A percentile compares a stretch with the other conserved stretches of the same genome.
phyloP scores from a whole-genome alignment of 495 filamentous ascomycete genomes.

The Pyronema domesticum region DNA sequence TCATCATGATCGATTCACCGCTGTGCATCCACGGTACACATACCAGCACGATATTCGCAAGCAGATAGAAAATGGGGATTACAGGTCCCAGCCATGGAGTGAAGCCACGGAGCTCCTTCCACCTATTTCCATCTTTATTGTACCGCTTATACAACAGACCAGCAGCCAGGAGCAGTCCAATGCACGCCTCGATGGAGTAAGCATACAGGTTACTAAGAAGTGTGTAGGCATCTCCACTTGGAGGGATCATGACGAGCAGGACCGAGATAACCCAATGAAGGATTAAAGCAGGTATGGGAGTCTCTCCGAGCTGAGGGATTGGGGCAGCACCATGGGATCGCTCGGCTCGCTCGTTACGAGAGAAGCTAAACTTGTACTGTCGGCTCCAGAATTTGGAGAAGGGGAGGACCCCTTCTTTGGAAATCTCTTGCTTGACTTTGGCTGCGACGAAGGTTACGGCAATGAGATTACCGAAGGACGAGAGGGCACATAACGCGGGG shows the following conservation, averaged over 20 bases:
- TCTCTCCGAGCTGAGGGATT: constrained; percentile 21
- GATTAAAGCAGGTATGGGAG: constrained; percentile 28
- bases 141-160: constrained; percentile 14
- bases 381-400: constrained; percentile 25
- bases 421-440: constrained; percentile 37
- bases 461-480: constrained; percentile 33
- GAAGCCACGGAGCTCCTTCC: constrained; percentile 7
- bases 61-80: constrained; percentile 9
- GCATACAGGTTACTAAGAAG: constrained; percentile 12
- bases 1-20: background rate
- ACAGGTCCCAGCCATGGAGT: constrained; percentile 9
- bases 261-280: constrained; percentile 31
- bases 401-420: constrained; percentile 36
- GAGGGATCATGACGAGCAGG: constrained; percentile 24
- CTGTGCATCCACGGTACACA: constrained; percentile 4
- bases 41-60: constrained; percentile 11
- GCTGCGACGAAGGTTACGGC: constrained; percentile 36
- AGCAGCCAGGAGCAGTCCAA: constrained; percentile 13
- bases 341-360: constrained; percentile 26
- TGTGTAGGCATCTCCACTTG: constrained; percentile 3
- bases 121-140: constrained; percentile 1
- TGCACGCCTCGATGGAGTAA: constrained; percentile 13
- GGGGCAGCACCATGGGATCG: constrained; percentile 26
- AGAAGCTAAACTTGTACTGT: constrained; percentile 19
- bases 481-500: constrained; percentile 30